Evolutionary conservation across 441 rosid genomes (phyloP).

Genomic region (Pelargonium fulgidum): DNA sequence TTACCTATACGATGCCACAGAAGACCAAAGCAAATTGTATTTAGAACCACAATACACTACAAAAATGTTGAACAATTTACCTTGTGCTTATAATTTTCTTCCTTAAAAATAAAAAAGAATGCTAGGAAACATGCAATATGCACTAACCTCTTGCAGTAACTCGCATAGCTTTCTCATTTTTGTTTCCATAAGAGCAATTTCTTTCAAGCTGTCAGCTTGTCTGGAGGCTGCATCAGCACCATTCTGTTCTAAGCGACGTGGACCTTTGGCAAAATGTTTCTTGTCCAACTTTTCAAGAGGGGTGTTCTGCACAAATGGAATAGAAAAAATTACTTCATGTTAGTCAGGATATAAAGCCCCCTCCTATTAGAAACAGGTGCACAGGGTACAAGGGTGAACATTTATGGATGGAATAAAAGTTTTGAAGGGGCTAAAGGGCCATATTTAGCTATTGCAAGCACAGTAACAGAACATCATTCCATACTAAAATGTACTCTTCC

Average conservation of each 20-base stretch:
- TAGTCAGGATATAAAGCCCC: neutral
- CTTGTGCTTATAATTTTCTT: neutral
- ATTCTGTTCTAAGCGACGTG: constrained; percentile 42
- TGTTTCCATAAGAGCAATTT: constrained; percentile 70
- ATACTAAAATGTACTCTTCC: neutral
- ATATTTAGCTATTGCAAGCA: no score
- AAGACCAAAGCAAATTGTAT: constrained; percentile 6
- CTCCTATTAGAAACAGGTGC: neutral
- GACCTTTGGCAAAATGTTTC: constrained; percentile 80
- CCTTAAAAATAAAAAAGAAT: neutral
- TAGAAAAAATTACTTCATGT: constrained; percentile 7
- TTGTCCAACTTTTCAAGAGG: constrained; percentile 78
- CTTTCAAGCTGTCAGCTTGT: constrained; percentile 47
- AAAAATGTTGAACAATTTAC: neutral
- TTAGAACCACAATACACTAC: neutral
- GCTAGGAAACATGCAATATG: constrained; percentile 8
- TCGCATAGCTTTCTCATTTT: constrained; percentile 63
- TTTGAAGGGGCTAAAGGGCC: no score
- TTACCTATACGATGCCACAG: constrained; percentile 43
- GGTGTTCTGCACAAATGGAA: constrained; percentile 44
- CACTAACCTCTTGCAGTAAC: constrained; percentile 67
- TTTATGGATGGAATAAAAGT: no score
- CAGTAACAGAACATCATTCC: neutral
- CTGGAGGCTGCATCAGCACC: constrained; percentile 38
- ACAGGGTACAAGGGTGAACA: neutral